Base-by-base conservation (phyloP, 1,284 basidiomycete species). In the Xerocomus amazonicus region DNA sequence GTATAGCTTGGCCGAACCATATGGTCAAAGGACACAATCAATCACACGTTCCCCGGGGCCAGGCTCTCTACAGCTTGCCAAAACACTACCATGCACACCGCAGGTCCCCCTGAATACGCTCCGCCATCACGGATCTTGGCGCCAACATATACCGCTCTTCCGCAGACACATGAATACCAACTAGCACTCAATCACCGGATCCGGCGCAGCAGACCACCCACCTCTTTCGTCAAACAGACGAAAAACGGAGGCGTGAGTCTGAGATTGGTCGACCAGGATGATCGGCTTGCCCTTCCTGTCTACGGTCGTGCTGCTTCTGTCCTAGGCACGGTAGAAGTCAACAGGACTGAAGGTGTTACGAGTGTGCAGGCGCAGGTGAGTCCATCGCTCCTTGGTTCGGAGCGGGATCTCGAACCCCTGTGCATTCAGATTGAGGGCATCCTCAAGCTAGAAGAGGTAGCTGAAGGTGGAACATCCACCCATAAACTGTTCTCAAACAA, bases 291-390 rank as follows among this genome's bases (percentile, higher is more conserved):
- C 7, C 56, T 81, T 17, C 87, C 87, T 2, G 72, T 76, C 17
- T 88, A 87, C 61, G 80, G 80, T 1, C 59, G 69, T 35, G 76
- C 73, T 6, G 74, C 73, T 2, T 60, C 67, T 31, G 73, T 88
- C 13, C 76, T 80, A 56, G 86, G 87, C 9, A 67, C 61, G 1
- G 69, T 89, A 16, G 77, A 82, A 27, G 59, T 87, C 23, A 57
- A 64, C 44, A 85, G 81, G 67, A 65, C 73, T 2, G 80, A 83
- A 10, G 74, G 74, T 26, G 67, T 87, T 26, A 72, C 72, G 3
- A 76, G 74, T 28, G 81, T 89, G 28, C 83, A 85, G 55, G 74
- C 84, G 40, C 81, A 84, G 73, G 85, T 79, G 28, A 43, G 44
- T 45, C 29, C 31, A 9, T 50, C 14, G 9, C 40, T 44, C 14